phyloP scores from a whole-genome alignment of 202 grass and related monocot species.

The Carex arenaria region DNA sequence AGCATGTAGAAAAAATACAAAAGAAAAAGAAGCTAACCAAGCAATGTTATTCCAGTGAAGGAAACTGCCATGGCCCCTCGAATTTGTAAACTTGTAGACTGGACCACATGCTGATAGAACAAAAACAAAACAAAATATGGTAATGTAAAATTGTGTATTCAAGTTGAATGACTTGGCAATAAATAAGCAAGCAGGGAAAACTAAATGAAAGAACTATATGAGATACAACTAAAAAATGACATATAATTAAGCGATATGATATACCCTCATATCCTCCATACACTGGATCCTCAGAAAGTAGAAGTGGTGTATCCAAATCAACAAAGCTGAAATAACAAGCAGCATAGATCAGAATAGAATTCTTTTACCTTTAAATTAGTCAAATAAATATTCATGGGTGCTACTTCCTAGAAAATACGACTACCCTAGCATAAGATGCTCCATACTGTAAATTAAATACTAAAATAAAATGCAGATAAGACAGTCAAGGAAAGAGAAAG shows the following conservation, averaged over 20 bases:
- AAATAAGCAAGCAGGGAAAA: neutral
- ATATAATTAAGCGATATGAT: neutral
- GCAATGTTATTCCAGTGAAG: constrained; percentile 73
- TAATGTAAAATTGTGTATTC: neutral
- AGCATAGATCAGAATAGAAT: constrained; percentile 1
- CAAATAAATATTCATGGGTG: neutral
- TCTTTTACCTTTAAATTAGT: neutral
- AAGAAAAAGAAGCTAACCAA: constrained; percentile 37
- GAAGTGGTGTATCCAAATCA: constrained; percentile 89
- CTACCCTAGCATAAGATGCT: neutral
- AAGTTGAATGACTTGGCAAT: neutral
- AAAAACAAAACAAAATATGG: constrained; percentile 24
- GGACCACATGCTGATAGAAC: constrained; percentile 58
- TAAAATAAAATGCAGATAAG: neutral
- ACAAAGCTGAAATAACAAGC: constrained; percentile 67
- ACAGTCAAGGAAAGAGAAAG: neutral
- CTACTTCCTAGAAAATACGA: neutral
- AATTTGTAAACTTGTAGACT: constrained; percentile 80
- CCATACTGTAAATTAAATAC: neutral
- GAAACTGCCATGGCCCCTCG: constrained; percentile 79
- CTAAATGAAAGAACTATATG: constrained; percentile 6
- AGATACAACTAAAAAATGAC: neutral
- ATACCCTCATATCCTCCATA: constrained; percentile 84
- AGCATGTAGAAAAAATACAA: neutral
- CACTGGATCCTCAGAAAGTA: constrained; percentile 84